Base-by-base conservation (phyloP, 345 rosid species). In the Populus simonii region DNA sequence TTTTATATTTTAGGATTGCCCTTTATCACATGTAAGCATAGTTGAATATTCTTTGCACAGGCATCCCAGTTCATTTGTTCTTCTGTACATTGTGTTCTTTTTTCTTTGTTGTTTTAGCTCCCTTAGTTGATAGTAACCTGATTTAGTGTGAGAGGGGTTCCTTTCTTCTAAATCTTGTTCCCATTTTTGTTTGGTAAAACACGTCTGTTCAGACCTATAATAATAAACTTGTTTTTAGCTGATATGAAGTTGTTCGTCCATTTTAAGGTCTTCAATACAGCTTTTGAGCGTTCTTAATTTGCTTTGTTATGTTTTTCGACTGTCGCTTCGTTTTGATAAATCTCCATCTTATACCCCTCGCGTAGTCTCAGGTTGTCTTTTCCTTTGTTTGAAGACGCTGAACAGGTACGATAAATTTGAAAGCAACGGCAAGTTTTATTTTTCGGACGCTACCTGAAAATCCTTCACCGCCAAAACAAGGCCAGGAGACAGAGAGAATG, bases 41-140 rank as follows among this genome's bases (percentile, higher is more conserved):
- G 84, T 81, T 81, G 65, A 73, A 79, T 89, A 86, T 91, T 91
- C 90, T 88, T 89, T 91, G 89, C 92, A 88, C 90, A 88, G 88
- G 82, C 70, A 69, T 78, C 76, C 69, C 12, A 39, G 76, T 83
- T 83, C 73, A 53, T 87, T 86, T 79, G 79, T 84, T 86, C 82
- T 76, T 82, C 78, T 87, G 92, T 87, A 89, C 80, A 87, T 85
- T 76, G 63, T 77, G 81, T 47, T 33, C 79, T 4, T 66, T 74
- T 86, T 79, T 68, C 78, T 85, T 75, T 63, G 55, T 72, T 77
- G 67, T 66, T 75, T 68, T 74, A 7, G 51, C 76, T 53, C 66
- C 61, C 31, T 31, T 76, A n/a, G 83, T 18, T 57, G 33, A 74
- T 80, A 47, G 82, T 74, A 41, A 39, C 39, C 20, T 25, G 62